Evolutionary conservation across 2,329 filamentous ascomycete genomes (phyloP).

Genomic region (Scytalidium sp.): DNA sequence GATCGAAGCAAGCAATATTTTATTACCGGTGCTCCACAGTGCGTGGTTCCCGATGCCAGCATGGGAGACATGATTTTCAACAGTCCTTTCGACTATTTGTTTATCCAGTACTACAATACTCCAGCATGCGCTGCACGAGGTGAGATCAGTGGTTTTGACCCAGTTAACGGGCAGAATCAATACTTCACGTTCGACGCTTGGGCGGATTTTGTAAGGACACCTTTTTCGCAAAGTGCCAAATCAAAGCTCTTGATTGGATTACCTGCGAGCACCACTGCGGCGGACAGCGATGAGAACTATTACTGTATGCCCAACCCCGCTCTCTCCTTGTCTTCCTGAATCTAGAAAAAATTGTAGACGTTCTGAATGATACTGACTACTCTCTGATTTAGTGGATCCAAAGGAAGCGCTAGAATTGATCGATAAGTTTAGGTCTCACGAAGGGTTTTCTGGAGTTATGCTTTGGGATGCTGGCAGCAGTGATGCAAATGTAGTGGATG

Average conservation of each 20-base stretch:
- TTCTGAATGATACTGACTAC: constrained; percentile 7
- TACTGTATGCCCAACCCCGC: constrained; percentile 1
- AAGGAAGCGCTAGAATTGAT: background rate
- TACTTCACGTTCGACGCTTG: constrained; percentile 9
- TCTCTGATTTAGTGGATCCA: constrained; percentile 7
- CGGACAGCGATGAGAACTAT: background rate
- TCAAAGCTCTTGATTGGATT: constrained; percentile 14
- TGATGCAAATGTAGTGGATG: constrained; percentile 3
- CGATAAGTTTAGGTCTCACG: background rate
- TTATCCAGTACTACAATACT: constrained; percentile 15
- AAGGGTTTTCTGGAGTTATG: constrained; percentile 8
- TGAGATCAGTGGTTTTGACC: background rate
- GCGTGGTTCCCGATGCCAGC: constrained; percentile 12
- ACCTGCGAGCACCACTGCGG: constrained; percentile 1
- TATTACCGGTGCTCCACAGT: constrained; percentile 13
- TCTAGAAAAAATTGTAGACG: background rate
- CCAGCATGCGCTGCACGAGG: constrained; percentile 7
- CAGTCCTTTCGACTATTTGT: constrained; percentile 11
- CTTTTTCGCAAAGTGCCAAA: constrained; percentile 6
- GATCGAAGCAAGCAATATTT: constrained; percentile 7
- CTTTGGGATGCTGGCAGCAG: constrained; percentile 9
- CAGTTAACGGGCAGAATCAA: background rate
- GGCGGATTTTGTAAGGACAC: constrained; percentile 1
- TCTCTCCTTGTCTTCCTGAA: background rate
- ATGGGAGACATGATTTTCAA: constrained; percentile 13